Conservation (phyloP, 345 rosid genomes). For the Lagerstroemia speciosa region DNA sequence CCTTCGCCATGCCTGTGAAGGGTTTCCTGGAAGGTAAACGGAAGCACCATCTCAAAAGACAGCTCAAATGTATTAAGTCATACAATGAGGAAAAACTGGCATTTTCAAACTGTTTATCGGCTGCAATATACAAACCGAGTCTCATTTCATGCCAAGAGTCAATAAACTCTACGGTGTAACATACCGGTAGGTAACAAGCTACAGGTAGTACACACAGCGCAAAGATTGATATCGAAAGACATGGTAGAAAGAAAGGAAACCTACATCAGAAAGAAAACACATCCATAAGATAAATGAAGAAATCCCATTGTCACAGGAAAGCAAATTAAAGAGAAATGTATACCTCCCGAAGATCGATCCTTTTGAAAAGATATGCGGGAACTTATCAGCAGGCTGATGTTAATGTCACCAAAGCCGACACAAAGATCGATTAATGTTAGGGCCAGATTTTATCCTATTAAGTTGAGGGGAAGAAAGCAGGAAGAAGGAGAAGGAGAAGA, state of each 20-base stretch:
- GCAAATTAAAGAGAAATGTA: too few species aligned
- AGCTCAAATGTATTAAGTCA: too few species aligned
- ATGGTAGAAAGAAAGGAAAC: conserved; percentile 76
- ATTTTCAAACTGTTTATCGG: too few species aligned
- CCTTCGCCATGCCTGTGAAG: conserved; percentile 30
- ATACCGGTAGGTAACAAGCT: conserved; percentile 56
- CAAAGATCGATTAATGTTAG: background rate
- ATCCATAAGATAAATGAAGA: too few species aligned
- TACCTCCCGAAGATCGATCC: conserved; percentile 64
- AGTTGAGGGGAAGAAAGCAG: too few species aligned
- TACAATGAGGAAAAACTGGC: too few species aligned
- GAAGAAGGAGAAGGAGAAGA: background rate
- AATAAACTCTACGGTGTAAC: conserved; percentile 11
- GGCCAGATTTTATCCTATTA: too few species aligned
- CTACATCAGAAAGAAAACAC: conserved; percentile 25
- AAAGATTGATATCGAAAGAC: conserved; percentile 56
- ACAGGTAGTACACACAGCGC: conserved; percentile 32
- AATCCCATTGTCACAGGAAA: too few species aligned
- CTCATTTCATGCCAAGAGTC: too few species aligned
- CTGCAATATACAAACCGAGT: too few species aligned
- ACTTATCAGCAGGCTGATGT: conserved; percentile 78
- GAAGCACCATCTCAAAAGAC: too few species aligned
- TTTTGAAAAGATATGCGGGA: conserved; percentile 39
- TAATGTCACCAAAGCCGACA: too few species aligned
- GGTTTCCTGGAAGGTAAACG: conserved; percentile 32